Base-by-base conservation (phyloP, 306 rosid species). In the Prunus fruticosa region DNA sequence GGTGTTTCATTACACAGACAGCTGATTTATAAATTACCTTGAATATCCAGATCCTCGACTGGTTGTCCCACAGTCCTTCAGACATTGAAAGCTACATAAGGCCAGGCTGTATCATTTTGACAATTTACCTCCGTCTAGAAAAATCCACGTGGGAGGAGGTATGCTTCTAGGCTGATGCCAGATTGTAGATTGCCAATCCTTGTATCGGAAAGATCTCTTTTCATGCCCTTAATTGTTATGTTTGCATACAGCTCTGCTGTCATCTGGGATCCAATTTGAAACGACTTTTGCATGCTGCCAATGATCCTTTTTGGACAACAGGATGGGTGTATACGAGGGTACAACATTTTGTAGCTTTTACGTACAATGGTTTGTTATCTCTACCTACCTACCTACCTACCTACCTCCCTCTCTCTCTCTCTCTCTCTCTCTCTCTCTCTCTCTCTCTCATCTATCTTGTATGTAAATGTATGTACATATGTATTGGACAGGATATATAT, bases 41-140 rank as follows among this genome's bases (percentile, higher is more conserved):
- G 72, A 76, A 41, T 51, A 30, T 76, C 23, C 80, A 93, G 96
- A 82, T 91, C 73, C 89, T 93, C 19, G 75, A 86, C 80, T 93
- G 98, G 98, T 81, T 93, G 83, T 86, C 94, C 74, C 87, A 69
- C 47, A 90, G 91, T 84, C 98, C 98, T 61, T 84, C 97, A 2
- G 96, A 93, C 76, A 89, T 93, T 19, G 96, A 93, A 78, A 93
- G 98, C 88, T 89, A 90, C 78, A 93, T 93, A 70, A 88, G 91
- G 86, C 96, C 98, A 60, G 98, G 96, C 75, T 93, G 98, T 81
- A 88, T 93, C 62, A 77, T 93, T 75, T 80, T 93, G 79, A 93
- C 98, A 16, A 78, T 89, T 71, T 91, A 93, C 75, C 86, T 91
- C 28, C 85, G 86, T 50, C 89, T 89, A 45, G 88, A 88, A 64